Evolutionary conservation across 1,284 basidiomycete genomes (phyloP).

Genomic region (Trametes versicolor): DNA sequence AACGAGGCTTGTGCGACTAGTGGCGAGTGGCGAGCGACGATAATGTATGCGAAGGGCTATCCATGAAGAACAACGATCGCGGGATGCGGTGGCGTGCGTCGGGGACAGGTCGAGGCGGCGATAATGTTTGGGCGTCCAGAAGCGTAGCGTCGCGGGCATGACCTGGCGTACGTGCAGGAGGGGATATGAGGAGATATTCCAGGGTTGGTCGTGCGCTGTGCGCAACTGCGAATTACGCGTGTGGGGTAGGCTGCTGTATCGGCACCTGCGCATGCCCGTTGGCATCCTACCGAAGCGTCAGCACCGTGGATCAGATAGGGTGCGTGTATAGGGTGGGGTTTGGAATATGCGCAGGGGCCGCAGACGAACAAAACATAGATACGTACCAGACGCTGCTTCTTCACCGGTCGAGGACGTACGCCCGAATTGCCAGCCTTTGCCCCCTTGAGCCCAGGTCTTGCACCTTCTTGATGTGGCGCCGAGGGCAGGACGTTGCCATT

Average conservation of each 20-base stretch:
- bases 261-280: constrained; percentile 53
- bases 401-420: constrained; percentile 73
- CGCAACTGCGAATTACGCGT: constrained; percentile 32
- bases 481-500: constrained; percentile 45
- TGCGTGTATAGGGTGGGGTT: background rate
- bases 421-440: constrained; percentile 58
- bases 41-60: background rate
- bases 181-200: background rate
- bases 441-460: constrained; percentile 42
- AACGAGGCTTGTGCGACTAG: background rate
- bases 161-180: too few relatives aligned
- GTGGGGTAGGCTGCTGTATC: constrained; percentile 58
- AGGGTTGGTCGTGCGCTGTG: background rate
- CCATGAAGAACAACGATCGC: too few relatives aligned
- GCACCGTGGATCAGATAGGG: background rate
- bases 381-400: constrained; percentile 81
- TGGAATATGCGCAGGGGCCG: constrained; percentile 35
- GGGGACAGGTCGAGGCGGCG: too few relatives aligned
- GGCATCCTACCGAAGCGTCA: constrained; percentile 44
- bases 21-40: background rate
- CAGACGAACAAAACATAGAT: background rate
- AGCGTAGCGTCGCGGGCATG: background rate
- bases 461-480: constrained; percentile 27
- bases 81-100: too few relatives aligned
- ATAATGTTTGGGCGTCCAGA: too few relatives aligned